Conservation (phyloP, 495 filamentous ascomycete species). For the Aspergillus conjunctus region DNA sequence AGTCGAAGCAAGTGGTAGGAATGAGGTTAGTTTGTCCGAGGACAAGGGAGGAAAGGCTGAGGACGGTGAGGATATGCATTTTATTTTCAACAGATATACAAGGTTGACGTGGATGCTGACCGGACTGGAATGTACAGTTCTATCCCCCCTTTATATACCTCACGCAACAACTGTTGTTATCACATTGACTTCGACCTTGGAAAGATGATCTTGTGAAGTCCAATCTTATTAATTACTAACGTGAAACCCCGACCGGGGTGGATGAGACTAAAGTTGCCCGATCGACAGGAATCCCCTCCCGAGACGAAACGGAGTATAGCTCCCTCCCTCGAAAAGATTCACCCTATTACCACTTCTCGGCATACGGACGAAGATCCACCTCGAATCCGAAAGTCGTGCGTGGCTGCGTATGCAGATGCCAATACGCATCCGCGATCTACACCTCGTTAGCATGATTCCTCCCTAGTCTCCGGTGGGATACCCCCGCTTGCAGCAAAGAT, state of each 20-base stretch:
- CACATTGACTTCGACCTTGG: background rate
- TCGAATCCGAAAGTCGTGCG: constrained; percentile 80
- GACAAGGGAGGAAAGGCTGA: constrained; percentile 10
- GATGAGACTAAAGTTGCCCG: background rate
- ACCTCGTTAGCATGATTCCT: constrained; percentile 17
- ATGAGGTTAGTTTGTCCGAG: constrained; percentile 48
- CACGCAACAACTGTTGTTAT: too few species aligned
- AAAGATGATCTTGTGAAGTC: background rate
- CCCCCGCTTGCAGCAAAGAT: background rate
- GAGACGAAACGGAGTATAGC: background rate
- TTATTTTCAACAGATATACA: background rate
- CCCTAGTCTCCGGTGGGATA: background rate
- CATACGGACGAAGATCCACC: constrained; percentile 76
- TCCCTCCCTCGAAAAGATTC: background rate
- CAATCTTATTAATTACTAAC: background rate
- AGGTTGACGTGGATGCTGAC: background rate
- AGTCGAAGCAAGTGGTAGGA: constrained; percentile 55
- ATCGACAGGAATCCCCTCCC: background rate
- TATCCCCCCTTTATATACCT: background rate
- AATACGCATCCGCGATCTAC: constrained; percentile 89
- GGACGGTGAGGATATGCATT: constrained; percentile 11
- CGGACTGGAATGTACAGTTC: background rate
- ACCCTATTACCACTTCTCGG: constrained; percentile 69
- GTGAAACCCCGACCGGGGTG: background rate
- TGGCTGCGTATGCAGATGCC: constrained; percentile 85